phyloP scores from a whole-genome alignment of 1,139 yeast genomes.

The Nakaseomyces kungkrabaensis region DNA sequence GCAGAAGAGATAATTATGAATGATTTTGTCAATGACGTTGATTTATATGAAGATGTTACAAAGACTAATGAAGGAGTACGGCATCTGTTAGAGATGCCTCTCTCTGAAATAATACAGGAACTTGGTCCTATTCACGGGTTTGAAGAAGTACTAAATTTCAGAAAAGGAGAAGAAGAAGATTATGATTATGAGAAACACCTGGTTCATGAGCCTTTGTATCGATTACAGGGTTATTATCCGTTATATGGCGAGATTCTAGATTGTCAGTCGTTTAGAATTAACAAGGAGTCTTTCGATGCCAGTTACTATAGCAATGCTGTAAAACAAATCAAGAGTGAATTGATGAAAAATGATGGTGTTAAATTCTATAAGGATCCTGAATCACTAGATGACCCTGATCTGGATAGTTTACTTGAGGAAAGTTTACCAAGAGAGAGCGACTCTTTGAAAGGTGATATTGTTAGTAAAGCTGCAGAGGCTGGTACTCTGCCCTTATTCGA shows the following conservation, averaged over 20 bases:
- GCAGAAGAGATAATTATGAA: no score
- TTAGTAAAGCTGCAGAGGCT: neutral
- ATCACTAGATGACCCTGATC: slow-evolving; percentile 1
- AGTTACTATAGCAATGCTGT: neutral
- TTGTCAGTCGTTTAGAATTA: neutral
- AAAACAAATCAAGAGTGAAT: neutral
- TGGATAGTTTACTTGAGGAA: neutral
- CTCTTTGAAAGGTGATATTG: neutral
- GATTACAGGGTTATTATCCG: neutral
- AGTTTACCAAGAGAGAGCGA: neutral
- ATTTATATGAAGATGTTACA: neutral
- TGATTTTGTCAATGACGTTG: neutral
- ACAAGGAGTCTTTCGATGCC: neutral
- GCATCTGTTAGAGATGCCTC: neutral
- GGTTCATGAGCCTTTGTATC: neutral
- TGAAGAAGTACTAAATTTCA: neutral
- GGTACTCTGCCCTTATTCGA: neutral
- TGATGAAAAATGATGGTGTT: neutral
- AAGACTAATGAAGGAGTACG: neutral
- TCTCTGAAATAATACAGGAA: neutral
- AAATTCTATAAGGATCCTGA: neutral
- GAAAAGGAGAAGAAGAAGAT: neutral
- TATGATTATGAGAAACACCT: no score
- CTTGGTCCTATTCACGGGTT: neutral
- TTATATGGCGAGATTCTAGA: neutral